Conservation (phyloP, 345 rosid genomes). For the Eucalyptus dawsonii region DNA sequence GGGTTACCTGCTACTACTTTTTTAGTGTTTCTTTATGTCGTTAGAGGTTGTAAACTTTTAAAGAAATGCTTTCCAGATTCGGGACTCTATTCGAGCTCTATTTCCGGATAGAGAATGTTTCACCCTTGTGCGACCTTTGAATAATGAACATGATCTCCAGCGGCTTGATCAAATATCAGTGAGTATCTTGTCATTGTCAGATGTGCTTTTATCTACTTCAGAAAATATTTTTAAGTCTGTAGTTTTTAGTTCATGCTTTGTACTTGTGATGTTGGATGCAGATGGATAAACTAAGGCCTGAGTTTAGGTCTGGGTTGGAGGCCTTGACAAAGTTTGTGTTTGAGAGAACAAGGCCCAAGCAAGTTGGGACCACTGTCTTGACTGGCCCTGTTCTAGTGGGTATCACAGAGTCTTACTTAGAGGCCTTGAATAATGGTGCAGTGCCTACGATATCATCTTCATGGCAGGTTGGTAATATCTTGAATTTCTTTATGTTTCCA, state of each 20-base stretch:
- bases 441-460: conserved; percentile 97
- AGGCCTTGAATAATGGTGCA: conserved; percentile 96
- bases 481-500: background rate
- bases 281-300: conserved; percentile 75
- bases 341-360: conserved; percentile 98
- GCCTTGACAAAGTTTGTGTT: conserved; percentile 93
- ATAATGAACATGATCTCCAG: conserved; percentile 81
- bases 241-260: background rate
- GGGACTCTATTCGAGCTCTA: conserved; percentile 87
- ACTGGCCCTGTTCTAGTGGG: conserved; percentile 95
- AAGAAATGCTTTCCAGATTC: conserved; percentile 31
- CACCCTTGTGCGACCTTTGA: conserved; percentile 87
- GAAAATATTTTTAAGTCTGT: background rate
- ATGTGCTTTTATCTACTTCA: background rate
- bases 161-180: conserved; percentile 83
- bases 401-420: conserved; percentile 78
- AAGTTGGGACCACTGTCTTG: conserved; percentile 81
- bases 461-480: conserved; percentile 71
- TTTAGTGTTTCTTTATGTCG: background rate
- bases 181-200: conserved; percentile 9
- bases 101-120: conserved; percentile 98
- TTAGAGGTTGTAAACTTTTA: background rate
- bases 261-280: conserved; percentile 8
- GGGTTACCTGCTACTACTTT: background rate
- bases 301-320: conserved; percentile 80